A percentile compares a stretch with the other conserved stretches of the same genome.
Evolutionary conservation across 768 basidiomycete genomes (phyloP).

Genomic region (Lactarius psammicola): DNA sequence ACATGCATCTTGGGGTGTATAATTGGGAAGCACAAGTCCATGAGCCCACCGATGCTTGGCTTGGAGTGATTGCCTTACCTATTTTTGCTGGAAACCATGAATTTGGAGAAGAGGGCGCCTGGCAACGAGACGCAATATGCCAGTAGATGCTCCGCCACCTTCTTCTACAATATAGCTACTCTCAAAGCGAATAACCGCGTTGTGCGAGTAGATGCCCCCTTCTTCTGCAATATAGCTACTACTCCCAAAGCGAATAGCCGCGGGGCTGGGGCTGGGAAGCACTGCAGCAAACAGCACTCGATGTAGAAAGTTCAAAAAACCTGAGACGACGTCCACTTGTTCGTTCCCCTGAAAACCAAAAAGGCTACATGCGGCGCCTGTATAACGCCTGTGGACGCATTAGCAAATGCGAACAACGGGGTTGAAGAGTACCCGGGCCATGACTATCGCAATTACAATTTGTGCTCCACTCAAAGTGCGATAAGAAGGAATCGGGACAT

Average conservation of each 20-base stretch:
- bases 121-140: background rate
- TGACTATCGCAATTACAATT: background rate
- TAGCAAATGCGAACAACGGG: background rate
- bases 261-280: background rate
- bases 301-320: background rate
- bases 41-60: background rate
- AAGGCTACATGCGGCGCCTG: slow-evolving; percentile 1
- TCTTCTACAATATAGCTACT: background rate
- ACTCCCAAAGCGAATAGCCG: background rate
- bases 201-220: background rate
- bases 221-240: background rate
- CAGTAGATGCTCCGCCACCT: background rate
- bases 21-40: background rate
- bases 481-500: background rate
- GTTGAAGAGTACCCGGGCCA: background rate
- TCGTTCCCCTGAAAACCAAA: background rate
- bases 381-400: background rate
- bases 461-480: background rate
- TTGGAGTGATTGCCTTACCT: background rate
- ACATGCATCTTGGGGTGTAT: background rate
- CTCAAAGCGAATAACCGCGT: too few species aligned
- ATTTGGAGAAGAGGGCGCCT: background rate
- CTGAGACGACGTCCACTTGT: background rate
- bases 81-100: background rate
- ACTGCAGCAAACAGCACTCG: background rate